Percentiles rank a stretch among this genome's conserved stretches.
Evolutionary conservation across 1,139 yeast genomes (phyloP).

Genomic region (Yamadazyma blattariae): DNA sequence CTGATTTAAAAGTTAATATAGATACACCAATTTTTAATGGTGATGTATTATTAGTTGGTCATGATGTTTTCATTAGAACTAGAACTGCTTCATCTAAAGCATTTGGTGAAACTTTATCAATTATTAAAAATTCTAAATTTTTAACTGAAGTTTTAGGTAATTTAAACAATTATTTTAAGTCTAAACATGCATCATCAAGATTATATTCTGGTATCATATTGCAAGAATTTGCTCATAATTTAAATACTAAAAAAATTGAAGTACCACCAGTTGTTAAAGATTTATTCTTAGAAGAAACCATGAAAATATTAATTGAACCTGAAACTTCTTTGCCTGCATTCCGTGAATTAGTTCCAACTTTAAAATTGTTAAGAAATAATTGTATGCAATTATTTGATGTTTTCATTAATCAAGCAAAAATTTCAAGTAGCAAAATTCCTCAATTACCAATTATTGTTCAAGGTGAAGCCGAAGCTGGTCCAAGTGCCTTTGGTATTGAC

Average conservation of each 20-base stretch:
- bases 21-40: constrained; percentile 93
- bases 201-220: constrained; percentile 66
- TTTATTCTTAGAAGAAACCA: constrained; percentile 28
- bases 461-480: constrained; percentile 94
- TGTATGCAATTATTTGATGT: constrained; percentile 80
- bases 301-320: constrained; percentile 40
- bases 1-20: constrained; percentile 69
- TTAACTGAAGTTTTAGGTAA: constrained; percentile 36
- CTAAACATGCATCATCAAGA: constrained; percentile 80
- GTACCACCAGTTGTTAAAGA: constrained; percentile 16
- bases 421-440: constrained; percentile 75
- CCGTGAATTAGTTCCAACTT: constrained; percentile 83
- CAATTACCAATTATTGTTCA: constrained; percentile 85
- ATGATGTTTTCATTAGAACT: constrained; percentile 70
- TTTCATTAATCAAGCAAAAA: constrained; percentile 72
- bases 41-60: constrained; percentile 83
- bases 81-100: constrained; percentile 77
- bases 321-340: constrained; percentile 50
- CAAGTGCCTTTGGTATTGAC: constrained; percentile 82
- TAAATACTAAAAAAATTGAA: constrained; percentile 17
- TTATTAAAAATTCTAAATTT: constrained; percentile 39
- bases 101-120: constrained; percentile 67
- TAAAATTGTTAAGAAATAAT: constrained; percentile 82
- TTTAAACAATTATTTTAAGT: constrained; percentile 42
- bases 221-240: constrained; percentile 63